These are phyloP conservation scores for Aspergillus fructus DNA, from an alignment of 2,329 filamentous ascomycete genomes.

Conservation along the genomic window DNA sequence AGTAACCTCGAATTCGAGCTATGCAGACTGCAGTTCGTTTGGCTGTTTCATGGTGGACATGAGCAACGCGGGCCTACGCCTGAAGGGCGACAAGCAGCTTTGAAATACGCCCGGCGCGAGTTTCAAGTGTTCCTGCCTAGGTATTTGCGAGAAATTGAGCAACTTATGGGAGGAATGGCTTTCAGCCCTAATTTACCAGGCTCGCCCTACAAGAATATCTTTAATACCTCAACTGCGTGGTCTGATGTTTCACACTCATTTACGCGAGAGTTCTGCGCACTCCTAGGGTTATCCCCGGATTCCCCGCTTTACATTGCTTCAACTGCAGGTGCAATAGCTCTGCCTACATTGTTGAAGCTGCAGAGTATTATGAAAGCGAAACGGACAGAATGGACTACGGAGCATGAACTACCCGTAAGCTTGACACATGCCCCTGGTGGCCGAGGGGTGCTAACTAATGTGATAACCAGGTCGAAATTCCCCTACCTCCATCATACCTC, in stretches of 20 bases:
- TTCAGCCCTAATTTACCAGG: conserved; percentile 71
- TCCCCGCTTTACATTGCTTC: conserved; percentile 90
- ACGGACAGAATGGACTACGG: conserved; percentile 90
- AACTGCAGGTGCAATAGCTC: conserved; percentile 86
- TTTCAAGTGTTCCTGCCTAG: conserved; percentile 73
- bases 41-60: conserved; percentile 73
- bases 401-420: conserved; percentile 82
- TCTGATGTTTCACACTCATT: conserved; percentile 83
- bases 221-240: conserved; percentile 74
- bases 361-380: conserved; percentile 84
- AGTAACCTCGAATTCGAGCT: conserved; percentile 96
- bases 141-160: conserved; percentile 76
- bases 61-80: conserved; percentile 48
- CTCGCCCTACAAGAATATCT: conserved; percentile 78
- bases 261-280: conserved; percentile 88
- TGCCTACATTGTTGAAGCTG: conserved; percentile 86
- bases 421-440: not conserved
- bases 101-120: conserved; percentile 72
- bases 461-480: conserved; percentile 58
- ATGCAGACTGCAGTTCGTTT: conserved; percentile 83
- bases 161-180: conserved; percentile 77
- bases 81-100: conserved; percentile 52
- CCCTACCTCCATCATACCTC: conserved; percentile 62
- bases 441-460: conserved; percentile 24
- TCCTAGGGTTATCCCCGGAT: conserved; percentile 84